Evolutionary conservation across 257 asterid genomes (phyloP).

Genomic region (Mitragyna speciosa): DNA sequence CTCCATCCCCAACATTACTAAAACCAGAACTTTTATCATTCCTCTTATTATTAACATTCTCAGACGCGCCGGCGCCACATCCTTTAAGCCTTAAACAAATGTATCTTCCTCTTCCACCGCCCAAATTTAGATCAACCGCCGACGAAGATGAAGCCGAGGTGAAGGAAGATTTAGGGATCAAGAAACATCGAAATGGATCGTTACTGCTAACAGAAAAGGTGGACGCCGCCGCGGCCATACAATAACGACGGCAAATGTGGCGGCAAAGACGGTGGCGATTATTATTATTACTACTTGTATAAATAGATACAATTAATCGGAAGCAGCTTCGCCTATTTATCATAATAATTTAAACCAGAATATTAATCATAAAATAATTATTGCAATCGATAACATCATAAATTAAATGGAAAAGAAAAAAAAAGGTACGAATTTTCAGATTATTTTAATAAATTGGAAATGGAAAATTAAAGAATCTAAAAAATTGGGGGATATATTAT

Average conservation of each 20-base stretch:
- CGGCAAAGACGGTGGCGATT: conserved; percentile 19
- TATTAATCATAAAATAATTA: neutral
- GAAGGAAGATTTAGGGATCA: neutral
- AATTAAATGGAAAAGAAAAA: no score
- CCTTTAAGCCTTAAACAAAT: conserved; percentile 19
- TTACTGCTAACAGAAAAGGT: conserved; percentile 13
- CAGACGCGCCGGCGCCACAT: conserved; percentile 9
- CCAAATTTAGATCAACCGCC: neutral
- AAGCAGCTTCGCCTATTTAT: conserved; percentile 40
- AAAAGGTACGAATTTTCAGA: neutral
- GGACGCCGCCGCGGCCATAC: conserved; percentile 54
- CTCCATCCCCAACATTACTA: conserved; percentile 1
- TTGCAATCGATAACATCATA: no score
- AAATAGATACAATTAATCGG: conserved; percentile 8
- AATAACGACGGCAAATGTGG: conserved; percentile 27
- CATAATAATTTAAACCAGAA: conserved; percentile 38
- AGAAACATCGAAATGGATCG: neutral
- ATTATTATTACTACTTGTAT: neutral
- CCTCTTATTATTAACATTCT: neutral
- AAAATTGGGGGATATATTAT: neutral
- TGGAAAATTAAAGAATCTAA: neutral
- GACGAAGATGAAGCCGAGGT: neutral
- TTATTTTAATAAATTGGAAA: no score
- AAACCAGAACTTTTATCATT: conserved; percentile 6
- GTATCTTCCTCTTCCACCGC: conserved; percentile 9